Evolutionary conservation across 139 green algal genomes (phyloP), one percentile per base, ranked within the genome.

Genomic region (Mesotaenium endlicherianum): DNA sequence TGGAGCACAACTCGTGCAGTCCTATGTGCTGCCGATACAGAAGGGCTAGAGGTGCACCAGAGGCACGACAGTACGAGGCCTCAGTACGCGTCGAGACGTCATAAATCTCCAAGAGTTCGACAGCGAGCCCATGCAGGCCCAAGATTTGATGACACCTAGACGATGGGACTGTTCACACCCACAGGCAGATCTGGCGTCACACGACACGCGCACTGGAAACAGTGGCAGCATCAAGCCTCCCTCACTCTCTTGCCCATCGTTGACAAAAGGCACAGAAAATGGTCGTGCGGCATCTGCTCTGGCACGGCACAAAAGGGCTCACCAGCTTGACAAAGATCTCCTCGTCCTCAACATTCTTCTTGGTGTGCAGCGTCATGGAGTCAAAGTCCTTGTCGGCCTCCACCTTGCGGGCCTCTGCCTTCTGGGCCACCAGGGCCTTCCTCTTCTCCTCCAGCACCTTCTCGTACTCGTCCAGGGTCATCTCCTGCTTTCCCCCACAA

Each of bases 381-480:
- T 14, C 36, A 16, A 84, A 78, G 20, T 75, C 77, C 38, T 84
- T 53, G 43, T 84, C 77, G 30, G 60, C 1, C 30, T 71, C 77
- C 36, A 84, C 77, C 26, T 78, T 77, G 34, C 77, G 77, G 26
- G 36, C 77, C 68, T 82, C 75, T 30, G 17, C 75, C 38, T 40
- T 36, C 31, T 76, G 31, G 1, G 77, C 77, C 2, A 77, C 16
- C 59, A 84, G 77, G 17, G 77, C 77, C 26, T 78, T 78, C 30
- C 80, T 44, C 68, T 86, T 86, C 68, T 86, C 72, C 55, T 86
- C 80, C 11, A 82, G 30, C 41, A 85, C 11, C 71, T 85, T 85
- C 71, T 85, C 79, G 71, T 86, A 85, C 49, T 85, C 80, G 11
- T 86, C 79, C 41, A 85, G 79, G 6, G 79, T 85, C 79, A 85